phyloP scores from a whole-genome alignment of 1,284 basidiomycete genomes.

The Baeospora myosura region DNA sequence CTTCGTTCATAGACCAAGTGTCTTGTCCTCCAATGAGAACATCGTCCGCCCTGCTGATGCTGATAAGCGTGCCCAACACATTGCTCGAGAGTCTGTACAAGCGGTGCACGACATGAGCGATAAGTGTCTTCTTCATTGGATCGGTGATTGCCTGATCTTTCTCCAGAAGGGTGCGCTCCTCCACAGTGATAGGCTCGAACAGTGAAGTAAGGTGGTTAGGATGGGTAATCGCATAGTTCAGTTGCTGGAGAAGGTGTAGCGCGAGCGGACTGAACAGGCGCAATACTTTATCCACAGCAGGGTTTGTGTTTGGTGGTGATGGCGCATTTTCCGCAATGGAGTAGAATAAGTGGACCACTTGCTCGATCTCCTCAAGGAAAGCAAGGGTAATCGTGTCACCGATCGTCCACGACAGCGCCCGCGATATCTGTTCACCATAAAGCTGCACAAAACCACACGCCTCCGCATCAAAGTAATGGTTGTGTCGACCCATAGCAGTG shows the following conservation, averaged over 20 bases:
- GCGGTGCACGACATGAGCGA: conserved; percentile 61
- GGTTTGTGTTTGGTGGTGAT: conserved; percentile 34
- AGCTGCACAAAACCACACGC: conserved; percentile 82
- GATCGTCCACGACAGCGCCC: conserved; percentile 74
- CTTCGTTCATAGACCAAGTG: conserved; percentile 63
- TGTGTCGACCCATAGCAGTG: conserved; percentile 56
- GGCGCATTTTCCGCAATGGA: conserved; percentile 55
- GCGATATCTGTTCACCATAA: conserved; percentile 74
- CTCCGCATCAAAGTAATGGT: conserved; percentile 82
- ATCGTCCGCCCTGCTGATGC: conserved; percentile 62
- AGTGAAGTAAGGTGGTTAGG: conserved; percentile 80
- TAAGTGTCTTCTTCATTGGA: conserved; percentile 58
- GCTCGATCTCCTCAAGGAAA: conserved; percentile 75
- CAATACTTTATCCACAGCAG: conserved; percentile 53
- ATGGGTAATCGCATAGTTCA: conserved; percentile 87
- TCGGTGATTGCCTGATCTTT: conserved; percentile 49
- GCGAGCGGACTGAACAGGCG: conserved; percentile 60
- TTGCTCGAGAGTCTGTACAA: conserved; percentile 65
- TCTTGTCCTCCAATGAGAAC: conserved; percentile 61
- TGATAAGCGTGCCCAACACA: conserved; percentile 63
- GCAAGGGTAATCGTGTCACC: conserved; percentile 67
- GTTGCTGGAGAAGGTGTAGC: conserved; percentile 73
- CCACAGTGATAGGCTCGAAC: conserved; percentile 72
- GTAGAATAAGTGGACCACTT: conserved; percentile 69
- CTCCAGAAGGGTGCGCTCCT: conserved; percentile 66